phyloP scores from a whole-genome alignment of 257 asterid species.

The Solanum sitiens region DNA sequence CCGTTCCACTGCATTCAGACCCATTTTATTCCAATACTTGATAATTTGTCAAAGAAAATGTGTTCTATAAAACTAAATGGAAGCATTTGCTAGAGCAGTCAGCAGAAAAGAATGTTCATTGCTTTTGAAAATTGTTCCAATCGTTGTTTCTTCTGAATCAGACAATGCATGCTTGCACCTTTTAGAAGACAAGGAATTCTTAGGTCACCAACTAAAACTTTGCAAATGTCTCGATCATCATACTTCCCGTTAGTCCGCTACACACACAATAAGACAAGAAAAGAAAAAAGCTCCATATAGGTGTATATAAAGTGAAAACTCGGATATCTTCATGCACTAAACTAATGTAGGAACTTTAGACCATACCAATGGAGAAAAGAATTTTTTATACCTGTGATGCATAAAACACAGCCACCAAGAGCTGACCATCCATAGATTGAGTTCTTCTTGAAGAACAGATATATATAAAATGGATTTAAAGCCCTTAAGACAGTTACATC shows the following conservation, averaged over 20 bases:
- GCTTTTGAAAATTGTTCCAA: not conserved
- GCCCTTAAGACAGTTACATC: conserved; percentile 68
- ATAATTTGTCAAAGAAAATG: not conserved
- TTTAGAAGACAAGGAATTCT: not conserved
- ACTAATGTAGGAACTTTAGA: not conserved
- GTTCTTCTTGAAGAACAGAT: conserved; percentile 70
- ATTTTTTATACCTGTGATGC: conserved; percentile 68
- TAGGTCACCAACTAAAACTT: not conserved
- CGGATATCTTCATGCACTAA: not conserved
- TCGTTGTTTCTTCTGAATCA: not conserved
- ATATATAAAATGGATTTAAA: conserved; percentile 73
- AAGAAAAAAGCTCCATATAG: not conserved
- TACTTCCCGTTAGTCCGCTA: not conserved
- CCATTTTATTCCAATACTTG: not conserved
- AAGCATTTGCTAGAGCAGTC: not conserved
- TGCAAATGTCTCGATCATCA: not conserved
- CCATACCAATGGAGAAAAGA: not conserved
- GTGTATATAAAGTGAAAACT: not conserved
- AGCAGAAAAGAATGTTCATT: not conserved
- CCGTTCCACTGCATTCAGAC: not conserved
- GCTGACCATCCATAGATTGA: conserved; percentile 74
- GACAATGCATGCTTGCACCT: not conserved
- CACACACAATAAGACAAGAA: not conserved
- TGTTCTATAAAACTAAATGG: not conserved
- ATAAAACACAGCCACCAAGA: conserved; percentile 97